These are phyloP conservation scores for Coelastrella sp. DNA, from an alignment of 139 green algal species.

Conservation along the genomic window DNA sequence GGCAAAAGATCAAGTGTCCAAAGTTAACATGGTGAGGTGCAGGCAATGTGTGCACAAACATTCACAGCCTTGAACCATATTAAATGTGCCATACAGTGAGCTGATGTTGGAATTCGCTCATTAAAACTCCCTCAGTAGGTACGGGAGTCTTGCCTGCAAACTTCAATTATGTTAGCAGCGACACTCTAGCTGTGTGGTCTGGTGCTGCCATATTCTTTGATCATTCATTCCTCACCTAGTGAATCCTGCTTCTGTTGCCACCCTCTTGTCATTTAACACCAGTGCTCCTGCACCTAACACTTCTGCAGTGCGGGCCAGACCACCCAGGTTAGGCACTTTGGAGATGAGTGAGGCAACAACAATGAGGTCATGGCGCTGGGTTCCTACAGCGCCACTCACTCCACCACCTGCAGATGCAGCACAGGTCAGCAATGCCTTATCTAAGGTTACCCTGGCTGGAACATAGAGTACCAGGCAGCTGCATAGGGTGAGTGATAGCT, in stretches of 20 bases:
- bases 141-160: not conserved
- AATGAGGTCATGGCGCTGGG: constrained; percentile 77
- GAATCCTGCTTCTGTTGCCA: constrained; percentile 75
- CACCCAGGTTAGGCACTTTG: constrained; percentile 92
- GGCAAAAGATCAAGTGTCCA: not conserved
- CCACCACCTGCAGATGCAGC: not conserved
- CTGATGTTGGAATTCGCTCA: no score
- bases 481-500: no score
- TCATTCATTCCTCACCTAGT: not conserved
- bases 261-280: constrained; percentile 79
- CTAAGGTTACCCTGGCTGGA: no score
- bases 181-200: not conserved
- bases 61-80: no score
- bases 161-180: not conserved
- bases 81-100: no score
- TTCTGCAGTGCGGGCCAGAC: constrained; percentile 92
- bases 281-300: constrained; percentile 72
- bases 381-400: not conserved
- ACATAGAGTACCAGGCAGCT: no score
- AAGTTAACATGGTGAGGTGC: not conserved
- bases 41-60: no score
- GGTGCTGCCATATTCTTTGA: no score
- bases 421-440: not conserved
- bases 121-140: not conserved
- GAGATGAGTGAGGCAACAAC: constrained; percentile 92